These are phyloP conservation scores for Cyathus striatus DNA, from an alignment of 768 basidiomycete genomes.

Conservation along the genomic window DNA sequence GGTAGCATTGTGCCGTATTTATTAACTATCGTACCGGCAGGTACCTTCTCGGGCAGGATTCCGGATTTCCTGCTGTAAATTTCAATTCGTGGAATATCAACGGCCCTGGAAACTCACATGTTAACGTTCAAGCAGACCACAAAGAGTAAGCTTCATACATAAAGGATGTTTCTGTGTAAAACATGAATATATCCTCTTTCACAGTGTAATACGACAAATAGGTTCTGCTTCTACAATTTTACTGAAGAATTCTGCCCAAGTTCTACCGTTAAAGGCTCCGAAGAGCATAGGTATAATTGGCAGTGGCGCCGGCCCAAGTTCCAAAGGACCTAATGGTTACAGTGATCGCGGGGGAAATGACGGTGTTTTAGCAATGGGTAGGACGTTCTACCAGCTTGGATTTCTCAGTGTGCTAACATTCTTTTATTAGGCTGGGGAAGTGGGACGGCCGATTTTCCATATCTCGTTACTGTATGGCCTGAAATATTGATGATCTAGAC, in stretches of 20 bases:
- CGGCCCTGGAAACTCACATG: constrained; percentile 32
- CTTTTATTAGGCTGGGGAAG: constrained; percentile 42
- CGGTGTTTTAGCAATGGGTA: constrained; percentile 61
- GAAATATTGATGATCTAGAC: neutral
- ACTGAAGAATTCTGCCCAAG: constrained; percentile 49
- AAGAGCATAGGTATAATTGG: constrained; percentile 54
- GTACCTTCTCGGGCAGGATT: constrained; percentile 52
- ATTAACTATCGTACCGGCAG: constrained; percentile 5
- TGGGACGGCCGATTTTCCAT: constrained; percentile 48
- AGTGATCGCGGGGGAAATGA: constrained; percentile 50
- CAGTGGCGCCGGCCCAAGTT: constrained; percentile 49
- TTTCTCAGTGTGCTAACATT: neutral
- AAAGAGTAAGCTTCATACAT: constrained; percentile 23
- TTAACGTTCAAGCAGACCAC: constrained; percentile 58
- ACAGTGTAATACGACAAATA: constrained; percentile 51
- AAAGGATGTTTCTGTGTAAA: neutral
- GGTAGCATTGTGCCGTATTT: neutral
- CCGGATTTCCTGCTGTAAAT: constrained; percentile 52
- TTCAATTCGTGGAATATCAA: constrained; percentile 49
- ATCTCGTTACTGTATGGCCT: constrained; percentile 37
- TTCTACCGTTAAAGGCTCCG: constrained; percentile 40
- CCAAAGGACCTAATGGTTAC: constrained; percentile 52
- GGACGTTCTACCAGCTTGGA: constrained; percentile 18
- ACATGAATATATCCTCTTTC: constrained; percentile 1
- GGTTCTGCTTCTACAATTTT: constrained; percentile 60